Evolutionary conservation across 73 alveolate genomes (phyloP).

Genomic region (Blepharisma japonicum): DNA sequence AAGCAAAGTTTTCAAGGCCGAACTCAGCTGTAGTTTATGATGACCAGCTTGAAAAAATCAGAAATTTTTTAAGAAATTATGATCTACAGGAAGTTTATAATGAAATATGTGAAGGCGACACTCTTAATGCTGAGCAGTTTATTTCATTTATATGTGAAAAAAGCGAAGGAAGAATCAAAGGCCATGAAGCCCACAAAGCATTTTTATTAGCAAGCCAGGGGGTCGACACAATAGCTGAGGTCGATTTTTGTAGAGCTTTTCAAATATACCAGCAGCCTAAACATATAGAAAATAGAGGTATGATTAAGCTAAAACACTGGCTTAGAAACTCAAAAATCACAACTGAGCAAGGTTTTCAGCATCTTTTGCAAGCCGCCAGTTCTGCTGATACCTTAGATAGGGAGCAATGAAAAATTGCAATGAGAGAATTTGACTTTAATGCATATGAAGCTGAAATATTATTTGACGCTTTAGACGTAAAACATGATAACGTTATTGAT

Average conservation of each 20-base stretch:
- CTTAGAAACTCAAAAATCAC: not conserved
- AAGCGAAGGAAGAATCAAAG: not conserved
- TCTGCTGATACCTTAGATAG: not conserved
- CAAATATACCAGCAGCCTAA: not conserved
- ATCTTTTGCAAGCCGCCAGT: not conserved
- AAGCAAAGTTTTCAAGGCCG: conserved; percentile 9
- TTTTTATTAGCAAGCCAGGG: not conserved
- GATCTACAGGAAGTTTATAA: not conserved
- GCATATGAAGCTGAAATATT: conserved; percentile 3
- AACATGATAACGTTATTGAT: conserved; percentile 13
- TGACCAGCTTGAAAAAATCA: not conserved
- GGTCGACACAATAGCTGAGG: not conserved
- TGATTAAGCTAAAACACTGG: not conserved
- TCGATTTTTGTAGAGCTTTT: conserved; percentile 20
- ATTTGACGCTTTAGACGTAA: conserved; percentile 6
- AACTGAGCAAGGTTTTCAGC: conserved; percentile 25
- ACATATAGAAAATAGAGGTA: not conserved
- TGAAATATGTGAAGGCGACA: not conserved
- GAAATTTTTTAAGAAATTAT: not conserved
- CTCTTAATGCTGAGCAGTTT: conserved; percentile 3
- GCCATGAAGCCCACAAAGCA: conserved; percentile 6
- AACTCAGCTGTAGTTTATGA: conserved; percentile 2
- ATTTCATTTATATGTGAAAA: not conserved
- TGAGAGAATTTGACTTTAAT: conserved; percentile 9
- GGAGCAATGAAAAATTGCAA: not conserved